Evolutionary conservation across 2,329 filamentous ascomycete genomes (phyloP).

Genomic region (Ploettnerulaceae sp.): DNA sequence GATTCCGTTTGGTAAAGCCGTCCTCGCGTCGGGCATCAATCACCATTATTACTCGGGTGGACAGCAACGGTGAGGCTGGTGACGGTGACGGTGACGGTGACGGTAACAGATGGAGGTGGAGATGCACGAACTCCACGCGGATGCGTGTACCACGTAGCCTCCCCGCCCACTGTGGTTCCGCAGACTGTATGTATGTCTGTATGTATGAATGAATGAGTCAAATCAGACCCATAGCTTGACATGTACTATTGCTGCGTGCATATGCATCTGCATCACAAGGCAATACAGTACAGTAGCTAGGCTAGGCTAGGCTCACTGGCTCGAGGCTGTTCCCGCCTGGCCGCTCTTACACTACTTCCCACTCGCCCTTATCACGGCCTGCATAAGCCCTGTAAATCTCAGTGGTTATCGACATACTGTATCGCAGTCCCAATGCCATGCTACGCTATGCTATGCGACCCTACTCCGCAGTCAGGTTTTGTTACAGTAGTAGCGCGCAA

Average conservation of each 20-base stretch:
- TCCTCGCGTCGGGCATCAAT: slow-evolving; percentile 10
- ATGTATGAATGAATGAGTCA: background rate
- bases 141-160: slow-evolving; percentile 11
- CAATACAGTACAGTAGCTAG: no score
- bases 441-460: slow-evolving; percentile 4
- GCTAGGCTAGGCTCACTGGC: background rate
- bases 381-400: slow-evolving; percentile 9
- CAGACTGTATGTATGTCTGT: background rate
- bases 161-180: slow-evolving; percentile 2
- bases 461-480: slow-evolving; percentile 8
- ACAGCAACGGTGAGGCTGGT: slow-evolving; percentile 7
- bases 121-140: background rate
- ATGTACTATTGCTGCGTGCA: background rate
- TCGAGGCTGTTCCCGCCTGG: slow-evolving; percentile 1
- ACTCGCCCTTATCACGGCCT: slow-evolving; percentile 5
- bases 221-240: background rate
- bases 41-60: slow-evolving; percentile 2
- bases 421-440: no score
- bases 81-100: no score
- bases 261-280: slow-evolving; percentile 1
- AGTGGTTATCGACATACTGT: slow-evolving; percentile 10
- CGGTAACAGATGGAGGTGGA: no score
- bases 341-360: slow-evolving; percentile 2
- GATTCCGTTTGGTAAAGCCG: background rate
- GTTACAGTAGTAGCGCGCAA: slow-evolving; percentile 1